Conservation (phyloP, 352 stramenopile species). For the Blastocystis hominis region DNA sequence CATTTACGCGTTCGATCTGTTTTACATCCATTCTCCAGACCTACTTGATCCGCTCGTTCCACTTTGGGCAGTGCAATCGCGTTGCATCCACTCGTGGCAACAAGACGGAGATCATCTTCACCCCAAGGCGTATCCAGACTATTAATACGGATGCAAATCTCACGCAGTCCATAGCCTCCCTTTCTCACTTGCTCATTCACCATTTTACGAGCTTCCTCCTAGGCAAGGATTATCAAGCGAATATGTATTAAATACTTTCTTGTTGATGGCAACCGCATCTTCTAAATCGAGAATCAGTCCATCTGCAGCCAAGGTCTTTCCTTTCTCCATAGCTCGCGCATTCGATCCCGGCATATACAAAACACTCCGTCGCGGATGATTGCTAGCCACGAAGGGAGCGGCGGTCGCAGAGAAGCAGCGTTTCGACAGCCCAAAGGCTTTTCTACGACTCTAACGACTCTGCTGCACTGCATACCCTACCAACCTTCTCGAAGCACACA, state of each 20-base stretch:
- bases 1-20: slow-evolving; percentile 58
- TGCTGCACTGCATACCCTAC: background rate
- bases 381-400: slow-evolving; percentile 21
- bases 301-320: slow-evolving; percentile 60
- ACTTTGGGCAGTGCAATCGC: slow-evolving; percentile 63
- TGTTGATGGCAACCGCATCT: slow-evolving; percentile 62
- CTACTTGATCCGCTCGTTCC: slow-evolving; percentile 61
- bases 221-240: background rate
- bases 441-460: background rate
- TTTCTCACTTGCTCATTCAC: slow-evolving; percentile 59
- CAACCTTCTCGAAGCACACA: background rate
- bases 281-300: slow-evolving; percentile 64
- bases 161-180: slow-evolving; percentile 52
- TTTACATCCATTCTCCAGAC: background rate
- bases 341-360: slow-evolving; percentile 62
- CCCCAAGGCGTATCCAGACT: slow-evolving; percentile 61
- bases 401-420: background rate
- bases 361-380: slow-evolving; percentile 58
- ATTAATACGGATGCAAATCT: slow-evolving; percentile 64
- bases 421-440: background rate
- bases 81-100: slow-evolving; percentile 43
- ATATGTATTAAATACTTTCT: slow-evolving; percentile 54
- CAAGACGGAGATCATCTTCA: slow-evolving; percentile 58
- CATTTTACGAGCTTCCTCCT: slow-evolving; percentile 58
- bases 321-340: slow-evolving; percentile 60